Evolutionary conservation across 352 stramenopile genomes (phyloP), one percentile per base, ranked within the genome.

Genomic region (Pythium grandisporangium): DNA sequence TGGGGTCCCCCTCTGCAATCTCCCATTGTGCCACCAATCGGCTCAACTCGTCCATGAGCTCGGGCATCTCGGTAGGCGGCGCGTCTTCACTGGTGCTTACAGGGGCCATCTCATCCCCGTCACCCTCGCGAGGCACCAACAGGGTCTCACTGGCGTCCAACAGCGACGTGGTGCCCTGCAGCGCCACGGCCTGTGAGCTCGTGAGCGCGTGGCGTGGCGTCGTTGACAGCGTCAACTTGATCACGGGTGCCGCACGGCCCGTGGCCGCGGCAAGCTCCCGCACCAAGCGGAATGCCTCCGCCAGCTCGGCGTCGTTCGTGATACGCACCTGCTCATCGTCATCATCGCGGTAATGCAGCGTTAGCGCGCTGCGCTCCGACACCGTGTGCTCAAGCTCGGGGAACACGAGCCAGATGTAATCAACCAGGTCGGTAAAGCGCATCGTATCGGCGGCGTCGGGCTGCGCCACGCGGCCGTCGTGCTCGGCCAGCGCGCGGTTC

Each of bases 271-370:
- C 72, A 42, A 87, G 48, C 50, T 86, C 70, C 24, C 74, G 59
- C 77, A 87, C 86, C 34, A 90, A 59, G 7, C 69, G 78, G 39
- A 91, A 82, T 6, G 66, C 78, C 54, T 91, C 78, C 7, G 66
- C 60, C 36, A 91, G 66, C 58, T 91, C 78, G 4, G 63, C 69
- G 33, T 91, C 75, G 51, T 85, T 91, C 26, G 78, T 89, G 44
- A 91, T 74, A 41, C 74, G 73, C 45, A 91, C 74, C 42, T 87
- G 75, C 53, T 91, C 78, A 32, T 87, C 39, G 30, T 91, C 78
- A 36, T 91, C 78, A 55, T 91, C 78, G 30, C 64, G 79, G 66
- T 91, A 91, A 60, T 85, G 88, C 16, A 91, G 61, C 21, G 80
- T 54, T 49, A 91, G 44, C 17, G 78, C 61, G n/a, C n/a, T n/a